Evolutionary conservation across 768 basidiomycete species (phyloP).

Genomic region (Fistulinella prunicolor): DNA sequence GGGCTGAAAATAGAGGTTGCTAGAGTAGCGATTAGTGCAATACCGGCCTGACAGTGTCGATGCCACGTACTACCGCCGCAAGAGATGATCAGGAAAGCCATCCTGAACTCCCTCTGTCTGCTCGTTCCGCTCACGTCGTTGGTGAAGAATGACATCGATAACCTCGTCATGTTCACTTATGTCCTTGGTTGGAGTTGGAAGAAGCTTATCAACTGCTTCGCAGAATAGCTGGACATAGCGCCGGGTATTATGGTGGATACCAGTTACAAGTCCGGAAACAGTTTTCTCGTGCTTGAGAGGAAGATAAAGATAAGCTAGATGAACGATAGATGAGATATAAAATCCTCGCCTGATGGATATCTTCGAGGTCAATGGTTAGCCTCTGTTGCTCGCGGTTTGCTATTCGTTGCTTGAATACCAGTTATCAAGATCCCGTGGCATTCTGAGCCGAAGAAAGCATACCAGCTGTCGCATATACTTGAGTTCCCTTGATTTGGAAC

Average conservation of each 20-base stretch:
- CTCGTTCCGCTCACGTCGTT: slow-evolving; percentile 85
- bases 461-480: slow-evolving; percentile 90
- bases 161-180: slow-evolving; percentile 92
- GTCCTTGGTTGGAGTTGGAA: slow-evolving; percentile 87
- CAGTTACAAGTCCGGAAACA: slow-evolving; percentile 68
- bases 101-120: slow-evolving; percentile 70
- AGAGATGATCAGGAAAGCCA: slow-evolving; percentile 85
- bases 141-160: slow-evolving; percentile 94
- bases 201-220: slow-evolving; percentile 84
- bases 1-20: slow-evolving; percentile 93
- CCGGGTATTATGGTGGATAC: slow-evolving; percentile 80
- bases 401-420: slow-evolving; percentile 68
- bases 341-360: slow-evolving; percentile 64
- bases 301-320: slow-evolving; percentile 7
- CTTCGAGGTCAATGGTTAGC: slow-evolving; percentile 86
- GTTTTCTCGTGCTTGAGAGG: slow-evolving; percentile 61
- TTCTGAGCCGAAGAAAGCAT: slow-evolving; percentile 30
- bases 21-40: slow-evolving; percentile 33
- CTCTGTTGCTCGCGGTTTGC: slow-evolving; percentile 93
- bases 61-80: slow-evolving; percentile 87
- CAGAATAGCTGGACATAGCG: slow-evolving; percentile 89
- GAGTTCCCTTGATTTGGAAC: slow-evolving; percentile 38
- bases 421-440: slow-evolving; percentile 19
- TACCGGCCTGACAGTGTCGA: background rate
- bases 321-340: slow-evolving; percentile 2